These are phyloP conservation scores for Tuber magnatum DNA, from an alignment of 495 filamentous ascomycete genomes.

Conservation along the genomic window DNA sequence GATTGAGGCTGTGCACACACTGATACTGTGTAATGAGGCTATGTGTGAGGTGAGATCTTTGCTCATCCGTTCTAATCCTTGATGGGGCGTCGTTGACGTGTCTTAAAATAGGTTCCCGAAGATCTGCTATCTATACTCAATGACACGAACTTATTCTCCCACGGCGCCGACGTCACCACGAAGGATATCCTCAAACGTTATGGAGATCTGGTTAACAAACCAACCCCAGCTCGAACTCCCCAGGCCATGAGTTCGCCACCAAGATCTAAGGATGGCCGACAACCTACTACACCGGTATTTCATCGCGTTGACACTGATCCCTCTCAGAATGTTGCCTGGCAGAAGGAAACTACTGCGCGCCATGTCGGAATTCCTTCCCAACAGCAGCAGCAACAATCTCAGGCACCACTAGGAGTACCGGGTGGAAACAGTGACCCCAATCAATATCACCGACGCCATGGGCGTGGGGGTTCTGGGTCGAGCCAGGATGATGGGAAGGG, in stretches of 20 bases:
- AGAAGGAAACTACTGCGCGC: constrained; percentile 71
- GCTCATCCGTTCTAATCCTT: constrained; percentile 1
- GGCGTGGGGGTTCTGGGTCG: constrained; percentile 30
- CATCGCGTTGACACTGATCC: constrained; percentile 74
- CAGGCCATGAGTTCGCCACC: constrained; percentile 47
- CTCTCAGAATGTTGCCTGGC: constrained; percentile 60
- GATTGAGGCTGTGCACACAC: constrained; percentile 79
- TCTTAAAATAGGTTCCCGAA: constrained; percentile 69
- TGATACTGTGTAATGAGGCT: constrained; percentile 87
- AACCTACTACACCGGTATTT: constrained; percentile 45
- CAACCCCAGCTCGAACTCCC: constrained; percentile 52
- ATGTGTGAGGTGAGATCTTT: constrained; percentile 80
- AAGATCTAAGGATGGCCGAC: constrained; percentile 48
- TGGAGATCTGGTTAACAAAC: constrained; percentile 63
- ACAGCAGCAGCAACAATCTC: constrained; percentile 44
- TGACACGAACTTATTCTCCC: constrained; percentile 73
- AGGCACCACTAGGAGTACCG: constrained; percentile 17
- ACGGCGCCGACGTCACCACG: constrained; percentile 77
- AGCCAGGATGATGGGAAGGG: constrained; percentile 42
- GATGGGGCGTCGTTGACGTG: background rate
- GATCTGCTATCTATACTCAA: constrained; percentile 78
- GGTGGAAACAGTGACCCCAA: constrained; percentile 24
- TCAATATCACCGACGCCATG: constrained; percentile 30
- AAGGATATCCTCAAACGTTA: constrained; percentile 94
- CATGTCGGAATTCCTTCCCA: constrained; percentile 60